Evolutionary conservation across 495 filamentous ascomycete species (phyloP).

Genomic region (Paragyromitra xinjiangensis): DNA sequence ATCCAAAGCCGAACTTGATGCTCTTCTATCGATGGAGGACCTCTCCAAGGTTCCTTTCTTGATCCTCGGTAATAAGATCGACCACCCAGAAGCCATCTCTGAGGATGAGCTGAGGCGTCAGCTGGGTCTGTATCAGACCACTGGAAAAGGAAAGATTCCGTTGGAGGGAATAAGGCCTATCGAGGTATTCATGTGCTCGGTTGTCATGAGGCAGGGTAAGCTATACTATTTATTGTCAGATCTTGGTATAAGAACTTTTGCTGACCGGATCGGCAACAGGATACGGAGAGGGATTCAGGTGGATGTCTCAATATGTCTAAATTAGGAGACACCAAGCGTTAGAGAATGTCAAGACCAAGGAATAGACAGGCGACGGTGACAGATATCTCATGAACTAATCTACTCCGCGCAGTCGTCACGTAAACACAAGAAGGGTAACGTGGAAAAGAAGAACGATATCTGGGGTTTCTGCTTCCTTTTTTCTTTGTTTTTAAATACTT

Average conservation of each 20-base stretch:
- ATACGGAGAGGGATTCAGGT: constrained; percentile 81
- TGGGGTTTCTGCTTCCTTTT: constrained; percentile 23
- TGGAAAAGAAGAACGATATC: constrained; percentile 35
- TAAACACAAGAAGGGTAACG: constrained; percentile 13
- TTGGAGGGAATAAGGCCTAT: constrained; percentile 94
- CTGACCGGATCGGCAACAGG: constrained; percentile 57
- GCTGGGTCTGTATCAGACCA: constrained; percentile 93
- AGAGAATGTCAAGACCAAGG: constrained; percentile 8
- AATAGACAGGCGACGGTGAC: constrained; percentile 16
- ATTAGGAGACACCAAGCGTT: constrained; percentile 12
- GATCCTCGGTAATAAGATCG: constrained; percentile 97
- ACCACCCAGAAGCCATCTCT: constrained; percentile 91
- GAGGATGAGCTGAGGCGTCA: constrained; percentile 93
- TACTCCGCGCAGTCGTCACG: constrained; percentile 15
- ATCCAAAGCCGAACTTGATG: constrained; percentile 95
- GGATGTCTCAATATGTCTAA: constrained; percentile 81
- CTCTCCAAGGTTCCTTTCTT: constrained; percentile 92
- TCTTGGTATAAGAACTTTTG: constrained; percentile 22
- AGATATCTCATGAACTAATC: constrained; percentile 15
- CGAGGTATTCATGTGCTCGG: constrained; percentile 98
- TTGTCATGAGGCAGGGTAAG: constrained; percentile 94
- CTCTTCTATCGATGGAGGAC: constrained; percentile 92
- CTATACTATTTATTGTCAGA: constrained; percentile 39
- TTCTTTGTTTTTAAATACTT: constrained; percentile 48
- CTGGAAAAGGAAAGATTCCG: constrained; percentile 96